Base-by-base conservation (phyloP, 306 rosid species). In the Urtica urens region DNA sequence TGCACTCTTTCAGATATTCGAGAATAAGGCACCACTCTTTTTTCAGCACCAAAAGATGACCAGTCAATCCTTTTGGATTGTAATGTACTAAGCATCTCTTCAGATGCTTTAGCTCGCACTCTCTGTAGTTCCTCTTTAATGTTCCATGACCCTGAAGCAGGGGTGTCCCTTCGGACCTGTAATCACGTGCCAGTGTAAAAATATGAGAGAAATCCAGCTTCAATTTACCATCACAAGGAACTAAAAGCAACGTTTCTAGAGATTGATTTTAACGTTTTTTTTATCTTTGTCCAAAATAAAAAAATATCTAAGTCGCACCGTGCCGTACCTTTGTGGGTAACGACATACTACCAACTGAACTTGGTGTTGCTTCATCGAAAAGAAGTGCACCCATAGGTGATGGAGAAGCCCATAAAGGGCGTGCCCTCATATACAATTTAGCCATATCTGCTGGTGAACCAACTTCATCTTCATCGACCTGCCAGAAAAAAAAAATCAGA, bases 381-480 rank as follows among this genome's bases (percentile, higher is more conserved):
- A 75, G 94, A 23, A 69, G 86, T 55, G 75, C 52, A 59, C 83
- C 78, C 15, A 49, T 23, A 6, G 72, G 57, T n/a, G 90, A 68
- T 51, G 94, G 88, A 69, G 96, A 85, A 8, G 93, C 72, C 99
- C 99, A 92, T 17, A 74, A 76, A 55, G 96, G 96, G 14, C 76
- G 96, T 55, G 79, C 43, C 10, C 60, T 76, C 96, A 92, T 92
- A 62, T 82, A 92, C 23, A 73, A 58, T 69, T 80, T 92, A 19
- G 99, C 99, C 67, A 92, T 75, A 57, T 92, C 93, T 16, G 67
- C 94, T 0, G 96, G 99, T 11, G 99, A 92, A 53, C 93, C 93
- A 30, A 23, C 72, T 52, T 68, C 86, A 46, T 73, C 88, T 55
- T 75, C 71, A n/a, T 57, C 51, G 56, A 42, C 78, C 99, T 92